phyloP scores from a whole-genome alignment of 208 protist genomes.

The Acanthamoeba triangularis region DNA sequence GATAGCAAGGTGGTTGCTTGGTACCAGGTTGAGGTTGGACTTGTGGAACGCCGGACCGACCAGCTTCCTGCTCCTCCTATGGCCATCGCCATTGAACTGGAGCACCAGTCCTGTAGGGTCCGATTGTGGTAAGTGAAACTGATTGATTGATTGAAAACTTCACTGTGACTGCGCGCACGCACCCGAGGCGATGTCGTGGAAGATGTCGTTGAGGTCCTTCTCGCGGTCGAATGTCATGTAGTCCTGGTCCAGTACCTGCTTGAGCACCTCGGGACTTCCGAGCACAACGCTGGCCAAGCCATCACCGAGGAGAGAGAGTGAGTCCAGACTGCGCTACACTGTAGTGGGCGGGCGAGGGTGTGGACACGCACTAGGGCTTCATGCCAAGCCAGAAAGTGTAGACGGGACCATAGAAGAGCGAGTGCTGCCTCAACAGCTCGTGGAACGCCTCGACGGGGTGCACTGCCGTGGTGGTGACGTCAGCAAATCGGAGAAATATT shows the following conservation, averaged over 20 bases:
- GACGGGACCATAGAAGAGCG: too few relatives aligned
- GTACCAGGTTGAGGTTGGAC: neutral
- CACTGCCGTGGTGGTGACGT: neutral
- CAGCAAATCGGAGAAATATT: neutral
- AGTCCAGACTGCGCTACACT: too few relatives aligned
- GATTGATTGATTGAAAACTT: too few relatives aligned
- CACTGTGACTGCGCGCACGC: too few relatives aligned
- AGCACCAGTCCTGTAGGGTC: constrained; percentile 1
- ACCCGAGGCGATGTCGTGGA: constrained; percentile 22
- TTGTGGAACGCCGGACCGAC: constrained; percentile 3
- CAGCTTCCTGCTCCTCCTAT: constrained; percentile 35
- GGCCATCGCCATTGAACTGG: constrained; percentile 30
- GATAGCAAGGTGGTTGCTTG: too few relatives aligned
- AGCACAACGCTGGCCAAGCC: neutral
- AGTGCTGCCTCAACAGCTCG: neutral
- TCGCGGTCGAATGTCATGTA: constrained; percentile 20
- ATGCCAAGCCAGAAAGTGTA: neutral
- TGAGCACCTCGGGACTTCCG: neutral
- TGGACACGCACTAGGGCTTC: neutral
- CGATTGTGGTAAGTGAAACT: neutral
- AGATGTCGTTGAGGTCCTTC: constrained; percentile 4
- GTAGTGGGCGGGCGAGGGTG: neutral
- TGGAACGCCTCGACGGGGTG: neutral
- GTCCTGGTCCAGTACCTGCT: neutral
- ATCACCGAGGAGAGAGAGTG: too few relatives aligned